Conservation (phyloP, 306 rosid species). For the peach (Prunus persica) region Prunus_persica_NCBIv2 NC_034015.1:19361501-19362000, state of each 20-base stretch:
- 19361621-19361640: not conserved
- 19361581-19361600: not conserved
- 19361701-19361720: slow-evolving; percentile 17
- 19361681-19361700: slow-evolving; percentile 29
- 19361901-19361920: not conserved
- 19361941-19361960: slow-evolving; percentile 11
- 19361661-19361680: slow-evolving; percentile 27
- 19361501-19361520: slow-evolving; percentile 19
- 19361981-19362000: not conserved
- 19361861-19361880: not conserved
- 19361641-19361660: slow-evolving; percentile 16
- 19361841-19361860: not conserved
- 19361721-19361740: slow-evolving; percentile 36
- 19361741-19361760: slow-evolving; percentile 12
- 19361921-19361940: not conserved
- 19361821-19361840: not conserved
- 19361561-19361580: not conserved
- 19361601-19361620: too few relatives aligned
- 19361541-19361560: slow-evolving; percentile 22
- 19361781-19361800: slow-evolving; percentile 10
- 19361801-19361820: not conserved
- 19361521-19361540: slow-evolving; percentile 25
- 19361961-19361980: slow-evolving; percentile 1
- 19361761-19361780: slow-evolving; percentile 23
- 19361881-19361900: not conserved